Evolutionary conservation across 1,284 basidiomycete genomes (phyloP), one percentile per base, ranked within the genome.

Genomic region (Sanghuangporus weigelae): DNA sequence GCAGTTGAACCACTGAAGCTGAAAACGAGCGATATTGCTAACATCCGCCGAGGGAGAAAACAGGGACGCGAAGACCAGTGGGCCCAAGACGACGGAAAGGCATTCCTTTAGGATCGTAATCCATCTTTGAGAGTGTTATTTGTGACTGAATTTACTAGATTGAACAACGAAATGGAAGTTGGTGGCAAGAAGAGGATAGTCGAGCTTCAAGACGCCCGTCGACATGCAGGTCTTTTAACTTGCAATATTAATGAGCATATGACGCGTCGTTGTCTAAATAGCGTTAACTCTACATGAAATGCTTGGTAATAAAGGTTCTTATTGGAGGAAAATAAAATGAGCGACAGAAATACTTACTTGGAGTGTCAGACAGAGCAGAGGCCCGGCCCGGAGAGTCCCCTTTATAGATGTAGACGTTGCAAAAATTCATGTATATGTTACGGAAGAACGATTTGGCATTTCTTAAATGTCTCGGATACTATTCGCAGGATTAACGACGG

Each of bases 1-100:
- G 26, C 26, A 31, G 26, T 31, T 31, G 26, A 42, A 31, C 5
- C 26, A 5, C 26, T 31, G 26, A 31, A 31, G 7, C 16, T 1
- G 16, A 46, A 6, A 46, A 19, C 8, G 16, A 46, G 44, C 38
- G 23, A 5, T 21, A 21, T 14, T 51, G 76, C 84, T 72, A 67
- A 92, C 91, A 94, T 74, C 89, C 89, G 65, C 91, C 92, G 50
- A 92, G 80, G 21, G 87, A 90, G 76, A 93, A 90, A 23, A 93
- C 71, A 4, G 91, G 89, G 0, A 93, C 90, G 5, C 90, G 81
- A 63, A 93, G 76, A 54, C 92, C 92, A 64, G 84, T 86, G 49
- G 83, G 77, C 19, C 91, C 91, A 53, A 93, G 81, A 63, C 87
- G 84, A 69, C 90, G 83, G 79, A 89, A 93, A 4, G 80, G 82